Base-by-base conservation (phyloP, 2,329 filamentous ascomycete genomes). In the Diaporthe ampelina region DNA sequence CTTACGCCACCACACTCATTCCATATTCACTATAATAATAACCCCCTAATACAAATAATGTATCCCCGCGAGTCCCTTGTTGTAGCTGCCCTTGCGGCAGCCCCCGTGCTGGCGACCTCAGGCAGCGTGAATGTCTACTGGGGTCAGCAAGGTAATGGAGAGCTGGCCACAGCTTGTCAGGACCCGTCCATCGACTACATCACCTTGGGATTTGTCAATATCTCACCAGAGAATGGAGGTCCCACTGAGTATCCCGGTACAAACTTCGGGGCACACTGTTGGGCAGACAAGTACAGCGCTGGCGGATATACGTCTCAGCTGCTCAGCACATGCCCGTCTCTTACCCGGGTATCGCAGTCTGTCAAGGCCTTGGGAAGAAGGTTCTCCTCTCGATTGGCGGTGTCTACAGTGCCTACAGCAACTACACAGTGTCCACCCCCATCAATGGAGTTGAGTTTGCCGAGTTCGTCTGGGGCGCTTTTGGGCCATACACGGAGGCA, bases 301-400 rank as follows among this genome's bases (percentile, higher is more conserved):
- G 65, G 79, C 19, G 76, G 74, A 58, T 32, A 74, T 24, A 70
- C 77, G 29, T 83, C 84, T 15, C 74, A 77, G 37, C 81, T 85
- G 40, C 80, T 84, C 0, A 77, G 73, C 48, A 73, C 77, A 24
- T 85, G 84, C 76, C 80, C 78, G 21, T 74, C 74, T 65, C 81
- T 85, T 68, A 79, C 80, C 21, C 77, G 24, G 83, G 83, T 48
- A 81, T 85, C 71, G 76, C 80, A 58, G 78, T 84, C 37, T 93
- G 91, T 81, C 90, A 92, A 79, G 81, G 88, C 73, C 73, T 74
- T 48, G 87, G 88, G 72, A 93, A 92, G 83, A 92, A 91, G 76
- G 88, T 93, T 70, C 81, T 93, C 56, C 85, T 93, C 35, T 93
- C 91, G 17, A 86, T 93, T 61, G 91, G 91, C 58, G 91, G 91